Base-by-base conservation (phyloP, 768 basidiomycete species). In the Termitomyces sp. region DNA sequence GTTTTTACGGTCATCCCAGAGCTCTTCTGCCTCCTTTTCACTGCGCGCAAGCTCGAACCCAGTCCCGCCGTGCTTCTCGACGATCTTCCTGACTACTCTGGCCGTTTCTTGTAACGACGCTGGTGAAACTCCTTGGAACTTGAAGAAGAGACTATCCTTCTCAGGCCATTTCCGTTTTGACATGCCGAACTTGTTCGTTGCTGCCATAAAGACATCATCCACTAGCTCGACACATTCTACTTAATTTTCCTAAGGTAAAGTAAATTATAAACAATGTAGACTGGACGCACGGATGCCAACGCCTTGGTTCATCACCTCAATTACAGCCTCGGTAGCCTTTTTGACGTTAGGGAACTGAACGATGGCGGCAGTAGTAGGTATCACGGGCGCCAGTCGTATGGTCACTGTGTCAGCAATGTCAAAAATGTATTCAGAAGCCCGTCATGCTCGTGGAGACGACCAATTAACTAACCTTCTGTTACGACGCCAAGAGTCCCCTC, bases 191-290 rank as follows among this genome's bases (percentile, higher is more conserved):
- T 74, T 72, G 69, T 88, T 86, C 40, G 79, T 77, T 5, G 86
- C 80, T 35, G 74, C 70, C 81, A 92, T 87, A 69, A 86, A 84
- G 45, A 77, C 70, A 48, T 83, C 80, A 67, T 96, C 93, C 28
- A 90, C 77, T 7, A 94, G 81, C 64, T 95, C 93, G 38, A 93
- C 83, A 57, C 92, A 94, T 76, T 94, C 91, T 87, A 51, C 33
- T 6, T 3, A 13, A 9, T 6, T n/a, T n/a, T 13, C 14, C 26
- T 38, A 22, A 36, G 11, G 20, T 24, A 24, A 54, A 9, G 32
- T 36, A 28, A 8, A 18, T 22, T n/a, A 41, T 41, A 41, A 45
- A 59, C 24, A 40, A 51, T 45, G 35, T 55, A 41, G 32, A 74
- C 85, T 55, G 38, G 36, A 74, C 86, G 62, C 68, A 91, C 90